These are phyloP conservation scores for Diutina sp. DNA, from an alignment of 1,139 yeast species.

Conservation along the genomic window DNA sequence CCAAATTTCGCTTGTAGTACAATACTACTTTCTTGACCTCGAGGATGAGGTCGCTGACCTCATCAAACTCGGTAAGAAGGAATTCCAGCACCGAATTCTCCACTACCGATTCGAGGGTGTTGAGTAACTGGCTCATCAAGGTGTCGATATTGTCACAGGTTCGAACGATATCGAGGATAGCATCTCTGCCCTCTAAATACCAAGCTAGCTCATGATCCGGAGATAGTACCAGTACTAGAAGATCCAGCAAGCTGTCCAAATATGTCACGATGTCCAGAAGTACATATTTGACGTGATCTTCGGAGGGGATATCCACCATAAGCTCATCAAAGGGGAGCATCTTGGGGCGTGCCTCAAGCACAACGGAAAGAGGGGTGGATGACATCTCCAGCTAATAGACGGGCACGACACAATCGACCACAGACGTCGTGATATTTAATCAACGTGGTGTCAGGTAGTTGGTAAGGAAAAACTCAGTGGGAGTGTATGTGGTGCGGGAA, in stretches of 20 bases:
- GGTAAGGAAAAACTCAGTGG: not conserved
- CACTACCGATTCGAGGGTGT: not conserved
- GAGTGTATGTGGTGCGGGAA: not conserved
- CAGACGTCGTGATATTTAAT: not conserved
- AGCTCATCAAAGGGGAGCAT: not conserved
- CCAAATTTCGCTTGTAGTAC: not conserved
- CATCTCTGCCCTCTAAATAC: not conserved
- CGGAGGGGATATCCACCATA: not conserved
- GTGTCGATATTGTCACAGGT: not conserved
- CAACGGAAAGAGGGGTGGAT: not conserved
- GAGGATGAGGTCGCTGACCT: not conserved
- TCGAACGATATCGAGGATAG: not conserved
- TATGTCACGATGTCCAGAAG: not conserved
- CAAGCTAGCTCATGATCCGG: not conserved
- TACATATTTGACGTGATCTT: not conserved
- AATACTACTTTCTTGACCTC: slow-evolving; percentile 1
- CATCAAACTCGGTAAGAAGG: not conserved
- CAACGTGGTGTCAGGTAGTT: not conserved
- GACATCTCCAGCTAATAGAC: not conserved
- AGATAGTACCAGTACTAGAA: not conserved
- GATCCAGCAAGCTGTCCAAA: not conserved
- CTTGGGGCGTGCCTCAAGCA: not conserved
- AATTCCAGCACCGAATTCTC: not conserved
- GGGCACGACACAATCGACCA: not conserved
- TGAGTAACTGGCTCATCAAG: not conserved